Percentiles rank a stretch among this genome's conserved stretches.
phyloP scores from a whole-genome alignment of 805 yeast species.

The Wickerhamiella siamensis region DNA sequence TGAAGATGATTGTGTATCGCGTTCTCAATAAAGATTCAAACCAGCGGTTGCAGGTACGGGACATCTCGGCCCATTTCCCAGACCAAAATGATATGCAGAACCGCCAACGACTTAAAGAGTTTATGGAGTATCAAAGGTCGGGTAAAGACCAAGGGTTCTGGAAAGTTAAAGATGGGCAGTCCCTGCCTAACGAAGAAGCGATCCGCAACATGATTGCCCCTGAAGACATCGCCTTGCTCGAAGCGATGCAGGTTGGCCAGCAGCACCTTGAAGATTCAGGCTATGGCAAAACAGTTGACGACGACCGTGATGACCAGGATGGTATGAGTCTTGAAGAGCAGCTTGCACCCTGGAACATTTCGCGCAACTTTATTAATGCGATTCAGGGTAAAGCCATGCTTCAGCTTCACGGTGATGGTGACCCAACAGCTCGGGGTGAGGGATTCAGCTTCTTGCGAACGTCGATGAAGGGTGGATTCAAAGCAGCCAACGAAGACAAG shows the following conservation, averaged over 20 bases:
- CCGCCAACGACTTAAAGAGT: conserved; percentile 87
- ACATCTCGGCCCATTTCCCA: conserved; percentile 83
- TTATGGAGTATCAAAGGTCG: conserved; percentile 90
- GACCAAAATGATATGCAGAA: conserved; percentile 97
- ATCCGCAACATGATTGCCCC: conserved; percentile 77
- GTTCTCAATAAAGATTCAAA: conserved; percentile 63
- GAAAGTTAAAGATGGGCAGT: conserved; percentile 62
- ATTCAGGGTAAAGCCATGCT: conserved; percentile 96
- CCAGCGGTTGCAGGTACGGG: conserved; percentile 68
- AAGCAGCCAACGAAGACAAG: conserved; percentile 29
- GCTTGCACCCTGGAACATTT: conserved; percentile 86
- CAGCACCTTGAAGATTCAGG: conserved; percentile 74
- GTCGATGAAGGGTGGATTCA: conserved; percentile 90
- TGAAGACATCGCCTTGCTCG: conserved; percentile 76
- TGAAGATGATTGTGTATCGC: conserved; percentile 86
- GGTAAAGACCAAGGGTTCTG: conserved; percentile 93
- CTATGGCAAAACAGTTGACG: conserved; percentile 31
- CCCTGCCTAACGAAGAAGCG: conserved; percentile 60
- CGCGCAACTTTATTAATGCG: conserved; percentile 80
- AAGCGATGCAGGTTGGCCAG: conserved; percentile 89
- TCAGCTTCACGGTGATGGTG: conserved; percentile 88
- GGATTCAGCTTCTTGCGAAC: conserved; percentile 80
- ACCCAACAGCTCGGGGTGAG: conserved; percentile 81
- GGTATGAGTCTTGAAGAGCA: conserved; percentile 60
- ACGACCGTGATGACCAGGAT: conserved; percentile 28